Conservation (phyloP, 2,329 filamentous ascomycete genomes). For the Calonectria hawksworthii region DNA sequence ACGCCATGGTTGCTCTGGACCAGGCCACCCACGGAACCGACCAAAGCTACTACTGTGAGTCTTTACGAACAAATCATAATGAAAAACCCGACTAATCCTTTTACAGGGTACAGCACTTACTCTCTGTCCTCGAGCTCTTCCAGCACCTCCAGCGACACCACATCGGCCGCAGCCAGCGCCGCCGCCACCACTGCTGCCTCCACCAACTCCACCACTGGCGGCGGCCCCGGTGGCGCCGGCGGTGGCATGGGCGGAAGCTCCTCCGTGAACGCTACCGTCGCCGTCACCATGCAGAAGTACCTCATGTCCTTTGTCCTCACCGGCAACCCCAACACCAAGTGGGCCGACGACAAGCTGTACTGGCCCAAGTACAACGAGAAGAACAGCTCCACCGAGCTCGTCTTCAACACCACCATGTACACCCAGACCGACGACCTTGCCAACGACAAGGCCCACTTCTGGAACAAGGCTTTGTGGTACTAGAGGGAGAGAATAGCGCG, state of each 20-base stretch:
- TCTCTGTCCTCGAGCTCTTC: not conserved
- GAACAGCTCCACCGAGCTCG: slow-evolving; percentile 8
- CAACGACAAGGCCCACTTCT: slow-evolving; percentile 10
- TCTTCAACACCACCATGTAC: slow-evolving; percentile 19
- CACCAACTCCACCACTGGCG: slow-evolving; percentile 6
- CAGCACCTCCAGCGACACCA: not conserved
- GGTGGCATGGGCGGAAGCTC: slow-evolving; percentile 8
- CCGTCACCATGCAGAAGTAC: slow-evolving; percentile 19
- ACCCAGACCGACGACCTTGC: slow-evolving; percentile 8
- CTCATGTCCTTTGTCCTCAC: slow-evolving; percentile 17
- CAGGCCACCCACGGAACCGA: slow-evolving; percentile 17
- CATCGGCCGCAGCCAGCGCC: not conserved
- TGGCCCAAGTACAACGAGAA: slow-evolving; percentile 17
- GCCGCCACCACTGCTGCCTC: not conserved
- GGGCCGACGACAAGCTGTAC: slow-evolving; percentile 16
- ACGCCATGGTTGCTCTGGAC: slow-evolving; percentile 17
- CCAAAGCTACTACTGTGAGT: slow-evolving; percentile 24
- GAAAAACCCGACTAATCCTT: not conserved
- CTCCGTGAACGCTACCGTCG: slow-evolving; percentile 4
- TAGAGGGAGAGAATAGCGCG: not conserved
- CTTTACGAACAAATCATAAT: too few species aligned
- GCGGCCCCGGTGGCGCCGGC: not conserved
- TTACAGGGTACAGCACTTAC: slow-evolving; percentile 13
- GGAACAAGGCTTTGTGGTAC: slow-evolving; percentile 18
- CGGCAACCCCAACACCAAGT: slow-evolving; percentile 17